Percentiles rank a stretch among this genome's conserved stretches.
These are phyloP conservation scores for Melocanna baccifera DNA, from an alignment of 176 grass and related monocot species.

Conservation along the genomic window DNA sequence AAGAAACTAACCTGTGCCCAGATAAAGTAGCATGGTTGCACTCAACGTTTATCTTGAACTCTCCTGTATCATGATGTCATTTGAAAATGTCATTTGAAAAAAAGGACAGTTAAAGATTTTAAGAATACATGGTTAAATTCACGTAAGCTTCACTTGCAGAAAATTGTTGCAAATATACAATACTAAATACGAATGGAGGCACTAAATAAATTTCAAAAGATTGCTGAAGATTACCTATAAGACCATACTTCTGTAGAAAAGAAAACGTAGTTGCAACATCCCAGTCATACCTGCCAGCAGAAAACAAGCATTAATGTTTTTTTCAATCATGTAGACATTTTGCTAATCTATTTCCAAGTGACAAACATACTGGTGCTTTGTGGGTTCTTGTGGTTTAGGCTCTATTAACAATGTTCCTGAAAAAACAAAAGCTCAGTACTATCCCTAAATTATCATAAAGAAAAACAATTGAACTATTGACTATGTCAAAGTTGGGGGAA, in stretches of 20 bases:
- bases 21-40: constrained; percentile 97
- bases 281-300: constrained; percentile 85
- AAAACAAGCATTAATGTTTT: constrained; percentile 25
- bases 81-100: background rate
- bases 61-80: constrained; percentile 44
- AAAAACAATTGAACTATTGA: background rate
- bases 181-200: background rate
- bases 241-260: constrained; percentile 93
- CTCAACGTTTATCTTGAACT: constrained; percentile 97
- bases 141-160: background rate
- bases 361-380: constrained; percentile 89
- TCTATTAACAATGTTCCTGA: constrained; percentile 81
- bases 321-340: background rate
- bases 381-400: constrained; percentile 97
- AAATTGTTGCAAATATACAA: background rate
- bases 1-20: constrained; percentile 67
- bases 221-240: constrained; percentile 54
- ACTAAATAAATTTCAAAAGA: background rate
- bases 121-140: background rate
- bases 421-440: constrained; percentile 11
- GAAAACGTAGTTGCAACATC: constrained; percentile 89
- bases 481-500: background rate
- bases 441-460: background rate
- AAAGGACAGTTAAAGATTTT: background rate
- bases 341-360: background rate